phyloP scores from a whole-genome alignment of 2,329 filamentous ascomycete species.

The Penicillium sclerotigenum region DNA sequence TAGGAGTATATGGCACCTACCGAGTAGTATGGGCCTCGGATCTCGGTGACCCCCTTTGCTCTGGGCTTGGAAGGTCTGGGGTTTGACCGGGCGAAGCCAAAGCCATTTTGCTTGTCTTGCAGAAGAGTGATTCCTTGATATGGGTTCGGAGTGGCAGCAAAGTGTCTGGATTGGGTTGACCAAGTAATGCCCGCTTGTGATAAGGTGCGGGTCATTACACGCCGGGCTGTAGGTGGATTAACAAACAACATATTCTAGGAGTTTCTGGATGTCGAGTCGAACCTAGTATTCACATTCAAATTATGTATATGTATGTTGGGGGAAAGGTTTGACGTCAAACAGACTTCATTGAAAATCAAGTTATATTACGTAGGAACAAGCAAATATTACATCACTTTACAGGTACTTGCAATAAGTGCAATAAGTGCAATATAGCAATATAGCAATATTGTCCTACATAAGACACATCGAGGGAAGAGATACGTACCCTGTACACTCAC shows the following conservation, averaged over 20 bases:
- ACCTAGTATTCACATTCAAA: neutral
- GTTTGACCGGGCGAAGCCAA: constrained; percentile 53
- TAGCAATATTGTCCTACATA: no score
- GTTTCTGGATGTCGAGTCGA: neutral
- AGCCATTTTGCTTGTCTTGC: constrained; percentile 49
- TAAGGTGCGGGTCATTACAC: neutral
- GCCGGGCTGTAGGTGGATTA: constrained; percentile 1
- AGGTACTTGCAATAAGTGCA: no score
- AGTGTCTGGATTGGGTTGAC: constrained; percentile 6
- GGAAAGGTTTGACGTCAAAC: constrained; percentile 21
- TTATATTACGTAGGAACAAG: neutral
- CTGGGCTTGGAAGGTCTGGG: constrained; percentile 50
- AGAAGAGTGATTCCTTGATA: constrained; percentile 38
- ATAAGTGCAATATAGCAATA: no score
- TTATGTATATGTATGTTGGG: neutral
- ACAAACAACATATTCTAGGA: constrained; percentile 9
- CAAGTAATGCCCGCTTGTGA: constrained; percentile 12
- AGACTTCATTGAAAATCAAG: constrained; percentile 10
- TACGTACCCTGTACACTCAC: no score
- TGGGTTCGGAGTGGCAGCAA: constrained; percentile 20
- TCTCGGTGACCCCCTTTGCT: constrained; percentile 52
- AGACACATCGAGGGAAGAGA: no score
- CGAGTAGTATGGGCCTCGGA: constrained; percentile 55
- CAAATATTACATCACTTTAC: neutral
- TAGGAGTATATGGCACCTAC: constrained; percentile 24